A percentile compares a stretch with the other conserved stretches of the same genome.
Evolutionary conservation across 2,329 filamentous ascomycete genomes (phyloP).

Genomic region (Penicillium nordicum): DNA sequence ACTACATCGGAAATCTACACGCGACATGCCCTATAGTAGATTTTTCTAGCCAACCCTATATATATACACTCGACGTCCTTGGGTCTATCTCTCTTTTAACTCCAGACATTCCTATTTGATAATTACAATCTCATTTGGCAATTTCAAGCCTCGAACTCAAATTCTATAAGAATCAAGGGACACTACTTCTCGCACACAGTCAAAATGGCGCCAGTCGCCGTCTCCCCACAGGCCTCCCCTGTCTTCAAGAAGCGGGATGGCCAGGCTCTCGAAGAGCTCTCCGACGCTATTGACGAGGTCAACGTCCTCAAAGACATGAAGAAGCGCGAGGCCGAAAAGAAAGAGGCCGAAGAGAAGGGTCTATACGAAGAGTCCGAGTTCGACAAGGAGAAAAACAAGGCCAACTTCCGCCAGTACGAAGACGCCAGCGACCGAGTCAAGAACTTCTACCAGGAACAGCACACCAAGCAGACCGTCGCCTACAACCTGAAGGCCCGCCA

Average conservation of each 20-base stretch:
- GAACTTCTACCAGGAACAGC: conserved; percentile 74
- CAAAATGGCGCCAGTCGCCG: conserved; percentile 33
- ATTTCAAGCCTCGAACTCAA: not conserved
- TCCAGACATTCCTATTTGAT: not conserved
- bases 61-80: conserved; percentile 12
- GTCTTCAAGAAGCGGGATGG: conserved; percentile 49
- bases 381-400: conserved; percentile 73
- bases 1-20: conserved; percentile 20
- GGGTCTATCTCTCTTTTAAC: not conserved
- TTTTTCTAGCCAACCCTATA: conserved; percentile 11
- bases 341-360: conserved; percentile 38
- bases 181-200: not conserved
- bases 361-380: conserved; percentile 61
- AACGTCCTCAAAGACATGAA: conserved; percentile 59
- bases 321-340: conserved; percentile 52
- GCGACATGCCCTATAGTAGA: conserved; percentile 9
- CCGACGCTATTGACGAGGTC: conserved; percentile 58
- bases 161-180: not conserved
- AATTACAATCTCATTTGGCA: not conserved
- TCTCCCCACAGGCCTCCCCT: conserved; percentile 22
- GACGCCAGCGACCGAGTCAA: conserved; percentile 80
- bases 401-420: conserved; percentile 77
- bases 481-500: conserved; percentile 82
- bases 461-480: conserved; percentile 56
- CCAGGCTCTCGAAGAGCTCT: conserved; percentile 56